Evolutionary conservation across 768 basidiomycete species (phyloP).

Genomic region (Auriscalpium vulgare): DNA sequence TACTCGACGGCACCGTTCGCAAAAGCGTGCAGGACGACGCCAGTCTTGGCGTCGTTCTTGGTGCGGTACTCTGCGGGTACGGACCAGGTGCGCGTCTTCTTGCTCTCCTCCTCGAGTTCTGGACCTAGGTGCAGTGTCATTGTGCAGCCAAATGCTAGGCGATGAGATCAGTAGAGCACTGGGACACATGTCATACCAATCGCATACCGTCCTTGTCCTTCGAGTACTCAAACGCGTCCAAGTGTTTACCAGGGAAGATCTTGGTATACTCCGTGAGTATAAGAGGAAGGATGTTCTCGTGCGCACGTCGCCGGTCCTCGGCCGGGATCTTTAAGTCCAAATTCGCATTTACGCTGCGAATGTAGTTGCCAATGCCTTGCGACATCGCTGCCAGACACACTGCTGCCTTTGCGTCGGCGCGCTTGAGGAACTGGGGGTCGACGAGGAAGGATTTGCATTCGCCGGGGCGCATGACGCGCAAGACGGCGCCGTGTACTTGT

Average conservation of each 20-base stretch:
- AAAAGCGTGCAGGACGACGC: conserved; percentile 44
- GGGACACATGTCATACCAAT: background rate
- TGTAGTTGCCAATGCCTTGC: conserved; percentile 49
- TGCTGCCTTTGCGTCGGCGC: conserved; percentile 60
- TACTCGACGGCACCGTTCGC: conserved; percentile 52
- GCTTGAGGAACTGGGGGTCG: conserved; percentile 53
- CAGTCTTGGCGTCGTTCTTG: conserved; percentile 55
- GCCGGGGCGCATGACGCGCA: conserved; percentile 46
- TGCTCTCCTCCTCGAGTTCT: conserved; percentile 16
- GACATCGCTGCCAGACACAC: conserved; percentile 60
- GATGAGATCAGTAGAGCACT: background rate
- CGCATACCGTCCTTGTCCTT: conserved; percentile 48
- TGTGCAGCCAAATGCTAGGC: conserved; percentile 47
- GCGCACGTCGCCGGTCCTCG: conserved; percentile 36
- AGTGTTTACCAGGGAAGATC: conserved; percentile 29
- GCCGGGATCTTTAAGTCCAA: conserved; percentile 40
- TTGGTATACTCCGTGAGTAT: conserved; percentile 39
- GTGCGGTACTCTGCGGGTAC: conserved; percentile 44
- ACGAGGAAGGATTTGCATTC: conserved; percentile 52
- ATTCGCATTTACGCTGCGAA: conserved; percentile 35
- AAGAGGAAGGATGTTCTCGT: conserved; percentile 36
- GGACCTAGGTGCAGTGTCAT: conserved; percentile 34
- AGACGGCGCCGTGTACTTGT: conserved; percentile 54
- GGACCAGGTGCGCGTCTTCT: conserved; percentile 35
- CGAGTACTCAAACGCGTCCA: conserved; percentile 30